Percentiles rank a stretch among this genome's conserved stretches.
phyloP scores from a whole-genome alignment of 345 rosid species.

The Gossypium stocksii region DNA sequence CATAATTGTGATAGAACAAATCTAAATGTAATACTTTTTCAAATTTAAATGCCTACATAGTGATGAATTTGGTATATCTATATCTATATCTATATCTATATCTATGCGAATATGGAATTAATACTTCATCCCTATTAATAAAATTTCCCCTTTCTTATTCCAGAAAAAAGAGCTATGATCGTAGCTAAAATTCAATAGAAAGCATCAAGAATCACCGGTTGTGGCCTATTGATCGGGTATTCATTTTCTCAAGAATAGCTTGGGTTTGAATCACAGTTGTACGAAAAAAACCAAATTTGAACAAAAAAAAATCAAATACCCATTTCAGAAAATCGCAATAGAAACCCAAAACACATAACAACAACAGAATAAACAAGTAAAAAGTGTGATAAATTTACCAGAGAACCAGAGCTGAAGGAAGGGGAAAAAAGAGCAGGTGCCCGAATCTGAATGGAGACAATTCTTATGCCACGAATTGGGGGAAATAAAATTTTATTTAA shows the following conservation, averaged over 20 bases:
- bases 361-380: not conserved
- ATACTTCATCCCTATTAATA: not conserved
- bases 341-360: not conserved
- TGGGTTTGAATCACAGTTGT: too few relatives aligned
- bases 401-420: constrained; percentile 1
- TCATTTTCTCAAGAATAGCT: too few relatives aligned
- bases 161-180: not conserved
- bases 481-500: not conserved
- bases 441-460: not conserved
- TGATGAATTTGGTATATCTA: too few relatives aligned
- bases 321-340: not conserved
- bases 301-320: not conserved
- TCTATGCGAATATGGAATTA: too few relatives aligned
- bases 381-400: not conserved
- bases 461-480: not conserved
- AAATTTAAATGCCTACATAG: too few relatives aligned
- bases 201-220: too few relatives aligned
- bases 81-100: too few relatives aligned
- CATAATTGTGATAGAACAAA: too few relatives aligned
- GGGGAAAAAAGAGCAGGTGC: not conserved
- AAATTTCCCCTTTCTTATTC: not conserved
- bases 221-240: too few relatives aligned
- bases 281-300: not conserved
- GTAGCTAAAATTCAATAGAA: not conserved
- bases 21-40: too few relatives aligned